A percentile compares a stretch with the other conserved stretches of the same genome.
Conservation (phyloP, 2,329 filamentous ascomycete species). For the Aspergillus persii region DNA sequence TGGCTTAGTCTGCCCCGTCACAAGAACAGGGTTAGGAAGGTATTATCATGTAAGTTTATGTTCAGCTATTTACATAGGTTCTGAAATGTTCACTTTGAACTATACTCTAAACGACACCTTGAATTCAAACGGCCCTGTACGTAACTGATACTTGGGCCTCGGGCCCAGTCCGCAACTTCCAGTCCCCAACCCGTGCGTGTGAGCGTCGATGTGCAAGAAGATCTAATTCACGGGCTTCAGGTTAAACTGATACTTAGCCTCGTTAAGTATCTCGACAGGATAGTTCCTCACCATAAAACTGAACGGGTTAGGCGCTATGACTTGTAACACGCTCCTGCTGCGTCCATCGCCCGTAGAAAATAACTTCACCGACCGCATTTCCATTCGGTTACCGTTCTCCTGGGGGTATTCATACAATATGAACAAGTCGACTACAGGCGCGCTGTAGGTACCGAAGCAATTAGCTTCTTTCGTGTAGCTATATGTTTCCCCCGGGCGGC, state of each 20-base stretch:
- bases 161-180: constrained; percentile 1
- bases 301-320: constrained; percentile 34
- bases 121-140: not conserved
- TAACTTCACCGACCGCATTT: constrained; percentile 55
- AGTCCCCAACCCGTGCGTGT: constrained; percentile 33
- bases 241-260: constrained; percentile 63
- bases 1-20: too few species aligned
- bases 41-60: too few species aligned
- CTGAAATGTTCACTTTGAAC: too few species aligned
- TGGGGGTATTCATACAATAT: constrained; percentile 65
- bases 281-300: constrained; percentile 60
- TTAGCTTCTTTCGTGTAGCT: constrained; percentile 63
- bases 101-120: not conserved
- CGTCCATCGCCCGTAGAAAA: constrained; percentile 11
- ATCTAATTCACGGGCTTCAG: constrained; percentile 39
- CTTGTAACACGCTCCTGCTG: constrained; percentile 32
- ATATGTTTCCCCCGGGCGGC: constrained; percentile 64
- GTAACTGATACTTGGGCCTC: not conserved
- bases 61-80: too few species aligned
- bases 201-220: constrained; percentile 29
- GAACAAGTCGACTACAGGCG: constrained; percentile 50
- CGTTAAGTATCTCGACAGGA: constrained; percentile 52
- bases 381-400: constrained; percentile 65
- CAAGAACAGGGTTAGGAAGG: too few species aligned
- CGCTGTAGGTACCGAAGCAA: constrained; percentile 48